Evolutionary conservation across 495 filamentous ascomycete species (phyloP), one percentile per base, ranked within the genome.

Genomic region (Penicillium dipodomyicola): DNA sequence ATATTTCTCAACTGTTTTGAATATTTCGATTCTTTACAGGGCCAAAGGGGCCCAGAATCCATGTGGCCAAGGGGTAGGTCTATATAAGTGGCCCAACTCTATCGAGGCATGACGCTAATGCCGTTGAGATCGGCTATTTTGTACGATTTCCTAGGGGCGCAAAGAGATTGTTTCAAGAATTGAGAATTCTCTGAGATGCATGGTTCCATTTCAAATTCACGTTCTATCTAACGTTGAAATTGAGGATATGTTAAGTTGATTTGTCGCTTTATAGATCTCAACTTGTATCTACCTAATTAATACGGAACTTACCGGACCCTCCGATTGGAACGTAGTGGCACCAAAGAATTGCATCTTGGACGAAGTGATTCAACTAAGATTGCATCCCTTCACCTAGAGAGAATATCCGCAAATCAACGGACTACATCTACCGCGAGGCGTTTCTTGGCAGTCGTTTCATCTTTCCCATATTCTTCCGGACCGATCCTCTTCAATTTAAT

Each of bases 371-470:
- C 27, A n/a, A 42, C 12, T 53, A 19, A 20, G 51, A 53, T 53
- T 44, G n/a, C 8, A 52, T 52, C n/a, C 32, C 19, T 33, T 54
- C 30, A 45, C n/a, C 25, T 2, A 19, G 17, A 37, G 32, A 25
- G 33, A 37, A 37, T 43, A 5, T 20, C 41, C 41, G 3, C 42
- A 46, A 54, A 47, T 47, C 43, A 47, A 39, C 52, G 52, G 43
- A 30, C 22, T 27, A 19, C 10, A 14, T 46, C 52, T 25, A 54
- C 42, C 52, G 52, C 52, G 41, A 47, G 52, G 52, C 52, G 42
- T 44, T 41, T 47, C 43, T 54, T 54, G 52, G 52, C 52, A 30
- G 32, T 2, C n/a, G 42, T 54, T 54, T 54, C 52, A 54, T 46
- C 22, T 43, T 41, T 32, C 32, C 2, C 29, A 22, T 35, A n/a